Percentiles rank a stretch among this genome's conserved stretches.
Conservation (phyloP, 805 yeast genomes). For the Pichia scutulata region DNA sequence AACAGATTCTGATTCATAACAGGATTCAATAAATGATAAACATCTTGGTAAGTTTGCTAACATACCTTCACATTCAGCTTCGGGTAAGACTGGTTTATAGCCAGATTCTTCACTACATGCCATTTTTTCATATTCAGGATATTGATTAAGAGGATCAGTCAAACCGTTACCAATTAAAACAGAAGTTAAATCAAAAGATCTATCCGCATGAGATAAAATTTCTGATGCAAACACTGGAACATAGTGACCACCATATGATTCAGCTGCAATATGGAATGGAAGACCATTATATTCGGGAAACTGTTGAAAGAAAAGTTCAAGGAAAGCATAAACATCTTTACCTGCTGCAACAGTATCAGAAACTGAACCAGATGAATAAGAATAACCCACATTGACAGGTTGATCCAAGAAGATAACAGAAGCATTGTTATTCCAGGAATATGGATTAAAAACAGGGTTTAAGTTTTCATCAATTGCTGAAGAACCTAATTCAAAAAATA, state of each 20-base stretch:
- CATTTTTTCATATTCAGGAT: conserved; percentile 81
- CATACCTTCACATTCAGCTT: conserved; percentile 66
- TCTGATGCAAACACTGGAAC: conserved; percentile 62
- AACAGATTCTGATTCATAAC: conserved; percentile 53
- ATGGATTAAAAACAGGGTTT: conserved; percentile 69
- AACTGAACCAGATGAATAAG: conserved; percentile 61
- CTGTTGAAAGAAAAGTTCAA: conserved; percentile 73
- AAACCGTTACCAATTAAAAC: conserved; percentile 90
- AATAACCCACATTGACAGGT: conserved; percentile 89
- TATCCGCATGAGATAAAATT: conserved; percentile 45
- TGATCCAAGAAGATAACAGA: conserved; percentile 88
- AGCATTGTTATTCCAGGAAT: conserved; percentile 89
- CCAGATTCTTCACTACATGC: conserved; percentile 85
- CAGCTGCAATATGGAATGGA: conserved; percentile 75
- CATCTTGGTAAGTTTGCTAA: conserved; percentile 56
- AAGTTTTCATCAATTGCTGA: conserved; percentile 58
- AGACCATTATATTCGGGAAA: conserved; percentile 62
- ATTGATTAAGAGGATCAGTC: conserved; percentile 77
- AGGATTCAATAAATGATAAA: conserved; percentile 49
- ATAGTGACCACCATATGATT: conserved; percentile 80
- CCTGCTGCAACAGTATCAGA: conserved; percentile 76
- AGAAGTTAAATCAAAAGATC: conserved; percentile 61
- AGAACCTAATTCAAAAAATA: conserved; percentile 90
- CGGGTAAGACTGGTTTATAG: conserved; percentile 60
- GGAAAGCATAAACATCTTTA: conserved; percentile 76